Evolutionary conservation across 331 rosid genomes (phyloP).

Genomic region (Pyracantha coccinea): DNA sequence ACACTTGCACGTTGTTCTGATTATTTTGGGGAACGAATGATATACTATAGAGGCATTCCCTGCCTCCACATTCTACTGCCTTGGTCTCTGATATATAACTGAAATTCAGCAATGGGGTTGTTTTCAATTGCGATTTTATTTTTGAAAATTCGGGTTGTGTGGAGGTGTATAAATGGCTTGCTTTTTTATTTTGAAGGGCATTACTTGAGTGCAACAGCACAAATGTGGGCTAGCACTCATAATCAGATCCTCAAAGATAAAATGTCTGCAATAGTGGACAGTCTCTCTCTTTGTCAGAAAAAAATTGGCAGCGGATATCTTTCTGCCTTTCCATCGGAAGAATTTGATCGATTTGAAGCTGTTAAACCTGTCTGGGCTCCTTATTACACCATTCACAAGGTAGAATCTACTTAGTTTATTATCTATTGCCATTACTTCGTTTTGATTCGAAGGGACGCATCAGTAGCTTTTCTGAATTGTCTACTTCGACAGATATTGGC

Average conservation of each 20-base stretch:
- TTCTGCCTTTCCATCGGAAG: slow-evolving; percentile 77
- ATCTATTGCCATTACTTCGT: not conserved
- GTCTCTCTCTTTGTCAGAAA: slow-evolving; percentile 57
- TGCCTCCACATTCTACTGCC: not conserved
- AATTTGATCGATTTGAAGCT: slow-evolving; percentile 68
- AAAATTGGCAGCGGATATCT: slow-evolving; percentile 74
- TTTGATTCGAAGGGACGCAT: not conserved
- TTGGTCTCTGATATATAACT: not conserved
- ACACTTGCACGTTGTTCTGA: not conserved
- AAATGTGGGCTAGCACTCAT: slow-evolving; percentile 83
- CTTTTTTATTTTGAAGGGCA: slow-evolving; percentile 53
- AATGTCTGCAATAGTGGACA: slow-evolving; percentile 50
- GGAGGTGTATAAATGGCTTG: slow-evolving; percentile 1
- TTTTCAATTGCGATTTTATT: not conserved
- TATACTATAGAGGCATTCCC: not conserved
- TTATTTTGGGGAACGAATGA: not conserved
- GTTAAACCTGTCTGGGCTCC: slow-evolving; percentile 76
- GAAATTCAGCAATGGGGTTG: not conserved
- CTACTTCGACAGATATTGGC: slow-evolving; percentile 58
- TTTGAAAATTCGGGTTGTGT: not conserved
- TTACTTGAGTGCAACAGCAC: slow-evolving; percentile 83
- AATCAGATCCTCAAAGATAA: slow-evolving; percentile 39
- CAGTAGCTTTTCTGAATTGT: slow-evolving; percentile 5
- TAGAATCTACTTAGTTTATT: slow-evolving; percentile 15
- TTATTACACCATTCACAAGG: slow-evolving; percentile 98